These are phyloP conservation scores for Pythium sukuiense DNA, from an alignment of 352 stramenopile genomes.

Conservation along the genomic window DNA sequence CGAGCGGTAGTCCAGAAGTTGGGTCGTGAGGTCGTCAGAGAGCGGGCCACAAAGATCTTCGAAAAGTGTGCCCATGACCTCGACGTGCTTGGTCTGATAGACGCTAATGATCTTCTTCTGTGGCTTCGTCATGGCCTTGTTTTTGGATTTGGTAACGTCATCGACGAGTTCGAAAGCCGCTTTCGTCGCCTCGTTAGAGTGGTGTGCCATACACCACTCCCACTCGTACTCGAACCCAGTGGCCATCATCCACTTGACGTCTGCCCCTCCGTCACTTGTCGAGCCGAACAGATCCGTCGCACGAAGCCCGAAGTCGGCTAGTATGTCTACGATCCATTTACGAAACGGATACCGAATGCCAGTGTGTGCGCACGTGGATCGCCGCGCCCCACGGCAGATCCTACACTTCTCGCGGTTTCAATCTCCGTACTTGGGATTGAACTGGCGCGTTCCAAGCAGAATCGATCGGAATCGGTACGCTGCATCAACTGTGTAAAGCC, in stretches of 20 bases:
- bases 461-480: conserved; percentile 3
- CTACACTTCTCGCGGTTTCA: not conserved
- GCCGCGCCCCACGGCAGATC: not conserved
- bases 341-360: conserved; percentile 1
- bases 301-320: not conserved
- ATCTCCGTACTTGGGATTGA: conserved; percentile 1
- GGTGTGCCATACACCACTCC: conserved; percentile 14
- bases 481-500: conserved; percentile 4
- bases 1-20: not conserved
- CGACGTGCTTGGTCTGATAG: not conserved
- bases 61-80: conserved; percentile 1
- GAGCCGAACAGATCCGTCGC: not conserved
- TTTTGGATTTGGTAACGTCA: conserved; percentile 12
- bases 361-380: not conserved
- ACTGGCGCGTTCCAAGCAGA: conserved; percentile 4
- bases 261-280: not conserved
- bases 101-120: not conserved
- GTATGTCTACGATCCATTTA: not conserved
- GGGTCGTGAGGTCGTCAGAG: not conserved
- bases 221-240: not conserved
- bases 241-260: conserved; percentile 6
- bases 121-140: conserved; percentile 2
- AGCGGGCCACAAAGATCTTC: not conserved
- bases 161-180: not conserved
- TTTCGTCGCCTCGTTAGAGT: conserved; percentile 11